A percentile compares a stretch with the other conserved stretches of the same genome.
Conservation (phyloP, 2,329 filamentous ascomycete genomes). For the Colletotrichum acutatum region DNA sequence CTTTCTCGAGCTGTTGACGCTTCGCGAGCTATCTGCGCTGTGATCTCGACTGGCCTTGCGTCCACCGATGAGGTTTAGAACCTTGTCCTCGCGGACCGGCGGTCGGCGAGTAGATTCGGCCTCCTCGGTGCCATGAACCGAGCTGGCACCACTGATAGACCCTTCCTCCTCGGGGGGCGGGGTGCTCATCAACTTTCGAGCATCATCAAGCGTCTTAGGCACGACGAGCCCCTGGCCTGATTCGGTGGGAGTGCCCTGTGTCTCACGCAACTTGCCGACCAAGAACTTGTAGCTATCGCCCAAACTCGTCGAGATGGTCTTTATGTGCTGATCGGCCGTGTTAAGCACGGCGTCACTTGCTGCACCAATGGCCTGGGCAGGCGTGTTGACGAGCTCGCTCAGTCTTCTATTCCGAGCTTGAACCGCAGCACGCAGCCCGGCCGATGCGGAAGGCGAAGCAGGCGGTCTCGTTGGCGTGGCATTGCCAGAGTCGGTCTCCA, state of each 20-base stretch:
- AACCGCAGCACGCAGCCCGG: constrained; percentile 55
- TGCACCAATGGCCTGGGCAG: constrained; percentile 82
- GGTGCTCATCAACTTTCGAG: constrained; percentile 85
- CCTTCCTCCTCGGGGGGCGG: constrained; percentile 71
- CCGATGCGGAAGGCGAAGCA: constrained; percentile 47
- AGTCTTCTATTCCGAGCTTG: constrained; percentile 77
- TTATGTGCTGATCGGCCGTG: constrained; percentile 90
- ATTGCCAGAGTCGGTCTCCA: constrained; percentile 46
- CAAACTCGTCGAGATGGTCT: constrained; percentile 89
- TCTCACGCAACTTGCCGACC: constrained; percentile 86
- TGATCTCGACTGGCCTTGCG: constrained; percentile 72
- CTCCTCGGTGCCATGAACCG: constrained; percentile 57
- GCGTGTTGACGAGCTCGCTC: constrained; percentile 87
- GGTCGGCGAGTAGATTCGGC: constrained; percentile 44
- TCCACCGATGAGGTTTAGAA: constrained; percentile 78
- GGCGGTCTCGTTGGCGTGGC: constrained; percentile 48
- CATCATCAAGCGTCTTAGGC: constrained; percentile 93
- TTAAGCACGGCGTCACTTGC: constrained; percentile 87
- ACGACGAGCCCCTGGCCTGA: constrained; percentile 66
- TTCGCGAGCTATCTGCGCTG: constrained; percentile 79
- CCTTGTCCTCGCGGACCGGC: constrained; percentile 66
- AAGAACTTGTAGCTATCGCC: constrained; percentile 95
- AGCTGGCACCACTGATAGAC: constrained; percentile 68
- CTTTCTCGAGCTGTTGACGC: constrained; percentile 69
- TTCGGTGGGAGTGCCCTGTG: constrained; percentile 57